A percentile compares a stretch with the other conserved stretches of the same genome.
These are phyloP conservation scores for Populus ilicifolia DNA, from an alignment of 345 rosid species.

Conservation along the genomic window DNA sequence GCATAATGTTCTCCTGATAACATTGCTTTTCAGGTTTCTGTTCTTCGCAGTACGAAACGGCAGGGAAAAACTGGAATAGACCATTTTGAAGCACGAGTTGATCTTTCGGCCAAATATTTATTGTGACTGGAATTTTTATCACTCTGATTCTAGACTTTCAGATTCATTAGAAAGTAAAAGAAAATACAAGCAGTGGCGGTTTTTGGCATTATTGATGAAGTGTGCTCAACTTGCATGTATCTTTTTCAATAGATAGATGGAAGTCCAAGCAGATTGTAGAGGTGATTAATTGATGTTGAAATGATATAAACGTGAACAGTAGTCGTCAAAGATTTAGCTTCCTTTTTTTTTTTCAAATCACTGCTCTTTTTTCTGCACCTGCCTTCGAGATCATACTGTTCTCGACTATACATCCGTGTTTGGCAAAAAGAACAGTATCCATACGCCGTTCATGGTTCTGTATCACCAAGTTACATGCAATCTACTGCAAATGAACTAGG, in stretches of 20 bases:
- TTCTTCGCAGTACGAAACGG: conserved; percentile 53
- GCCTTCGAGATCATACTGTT: not conserved
- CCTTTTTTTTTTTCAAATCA: too few species aligned
- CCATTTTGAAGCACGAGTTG: conserved; percentile 81
- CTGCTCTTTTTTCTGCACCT: not conserved
- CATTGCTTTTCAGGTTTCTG: conserved; percentile 48
- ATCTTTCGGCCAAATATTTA: conserved; percentile 33
- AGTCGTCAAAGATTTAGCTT: too few species aligned
- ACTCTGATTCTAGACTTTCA: not conserved
- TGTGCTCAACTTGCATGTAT: not conserved
- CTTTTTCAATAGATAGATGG: not conserved
- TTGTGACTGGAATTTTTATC: not conserved
- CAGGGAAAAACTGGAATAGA: conserved; percentile 37
- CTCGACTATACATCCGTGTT: not conserved
- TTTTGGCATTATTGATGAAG: not conserved
- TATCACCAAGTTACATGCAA: not conserved
- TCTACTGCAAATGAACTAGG: not conserved
- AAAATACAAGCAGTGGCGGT: not conserved
- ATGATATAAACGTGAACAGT: too few species aligned
- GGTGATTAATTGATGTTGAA: not conserved
- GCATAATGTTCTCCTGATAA: not conserved
- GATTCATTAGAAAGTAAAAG: not conserved
- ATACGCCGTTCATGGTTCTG: not conserved
- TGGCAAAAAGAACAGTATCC: not conserved
- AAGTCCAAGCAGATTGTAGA: not conserved